phyloP scores from a whole-genome alignment of 2,329 filamentous ascomycete species.

The Aureobasidium lini region DNA sequence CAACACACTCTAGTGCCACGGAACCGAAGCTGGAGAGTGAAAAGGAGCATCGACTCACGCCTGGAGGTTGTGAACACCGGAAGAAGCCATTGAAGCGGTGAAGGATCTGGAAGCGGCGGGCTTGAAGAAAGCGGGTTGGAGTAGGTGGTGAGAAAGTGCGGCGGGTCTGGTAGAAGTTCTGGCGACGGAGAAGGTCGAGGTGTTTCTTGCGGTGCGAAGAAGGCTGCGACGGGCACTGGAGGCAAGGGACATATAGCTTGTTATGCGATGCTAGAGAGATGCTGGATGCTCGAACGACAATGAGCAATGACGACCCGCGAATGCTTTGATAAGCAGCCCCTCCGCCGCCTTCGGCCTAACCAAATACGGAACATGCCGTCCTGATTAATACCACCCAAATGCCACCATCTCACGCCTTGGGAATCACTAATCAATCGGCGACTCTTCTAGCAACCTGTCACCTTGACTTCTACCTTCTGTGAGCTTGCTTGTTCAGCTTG shows the following conservation, averaged over 20 bases:
- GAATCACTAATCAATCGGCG: neutral
- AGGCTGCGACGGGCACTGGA: conserved; percentile 4
- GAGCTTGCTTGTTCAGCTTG: neutral
- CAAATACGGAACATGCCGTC: neutral
- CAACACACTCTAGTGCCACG: neutral
- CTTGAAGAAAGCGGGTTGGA: conserved; percentile 18
- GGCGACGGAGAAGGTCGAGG: conserved; percentile 10
- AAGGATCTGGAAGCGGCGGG: conserved; percentile 26
- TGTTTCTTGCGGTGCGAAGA: conserved; percentile 16
- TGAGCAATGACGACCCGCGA: neutral
- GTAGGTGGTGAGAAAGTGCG: conserved; percentile 13
- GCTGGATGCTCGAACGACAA: neutral
- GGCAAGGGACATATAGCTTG: conserved; percentile 10
- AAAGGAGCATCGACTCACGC: conserved; percentile 28
- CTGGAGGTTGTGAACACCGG: conserved; percentile 44
- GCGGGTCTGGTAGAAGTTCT: conserved; percentile 6
- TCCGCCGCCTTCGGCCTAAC: neutral
- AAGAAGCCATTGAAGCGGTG: conserved; percentile 38
- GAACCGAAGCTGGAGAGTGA: neutral
- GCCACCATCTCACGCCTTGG: neutral
- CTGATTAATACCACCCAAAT: neutral
- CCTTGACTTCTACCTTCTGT: neutral
- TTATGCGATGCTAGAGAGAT: neutral
- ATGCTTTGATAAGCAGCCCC: conserved; percentile 6
- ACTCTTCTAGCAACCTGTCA: neutral